Evolutionary conservation across 257 asterid genomes (phyloP).

Genomic region (Rehmannia glutinosa): DNA sequence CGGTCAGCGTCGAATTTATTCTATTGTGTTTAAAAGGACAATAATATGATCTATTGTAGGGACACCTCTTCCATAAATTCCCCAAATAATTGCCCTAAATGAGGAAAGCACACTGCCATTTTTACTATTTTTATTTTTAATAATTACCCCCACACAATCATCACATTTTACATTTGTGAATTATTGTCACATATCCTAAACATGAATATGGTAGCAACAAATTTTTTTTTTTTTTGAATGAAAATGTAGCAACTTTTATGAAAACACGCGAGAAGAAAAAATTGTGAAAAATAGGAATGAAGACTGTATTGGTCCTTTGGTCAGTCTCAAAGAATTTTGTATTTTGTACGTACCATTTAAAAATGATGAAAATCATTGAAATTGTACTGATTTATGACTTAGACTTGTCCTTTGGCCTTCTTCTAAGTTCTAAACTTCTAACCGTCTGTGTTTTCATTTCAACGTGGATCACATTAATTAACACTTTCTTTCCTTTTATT

Average conservation of each 20-base stretch:
- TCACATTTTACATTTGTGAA: not conserved
- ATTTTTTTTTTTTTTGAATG: no score
- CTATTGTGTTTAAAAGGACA: not conserved
- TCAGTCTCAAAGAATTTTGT: not conserved
- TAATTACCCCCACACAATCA: not conserved
- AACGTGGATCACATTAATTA: no score
- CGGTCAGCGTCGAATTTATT: slow-evolving; percentile 21
- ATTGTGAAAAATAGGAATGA: no score
- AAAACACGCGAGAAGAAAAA: no score
- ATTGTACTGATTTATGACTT: no score
- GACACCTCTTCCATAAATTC: not conserved
- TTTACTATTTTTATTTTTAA: not conserved
- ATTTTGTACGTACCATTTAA: not conserved
- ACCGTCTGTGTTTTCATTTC: not conserved
- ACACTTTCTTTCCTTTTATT: no score
- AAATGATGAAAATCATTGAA: not conserved
- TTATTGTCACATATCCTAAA: not conserved
- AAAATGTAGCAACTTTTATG: no score
- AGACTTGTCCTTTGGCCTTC: no score
- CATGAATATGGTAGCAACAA: no score
- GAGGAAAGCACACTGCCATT: not conserved
- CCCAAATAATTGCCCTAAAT: slow-evolving; percentile 15
- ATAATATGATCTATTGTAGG: slow-evolving; percentile 8
- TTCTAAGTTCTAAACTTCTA: no score
- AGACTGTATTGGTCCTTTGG: not conserved